Base-by-base conservation (phyloP, 2,329 filamentous ascomycete species). In the Diaporthe destruens region DNA sequence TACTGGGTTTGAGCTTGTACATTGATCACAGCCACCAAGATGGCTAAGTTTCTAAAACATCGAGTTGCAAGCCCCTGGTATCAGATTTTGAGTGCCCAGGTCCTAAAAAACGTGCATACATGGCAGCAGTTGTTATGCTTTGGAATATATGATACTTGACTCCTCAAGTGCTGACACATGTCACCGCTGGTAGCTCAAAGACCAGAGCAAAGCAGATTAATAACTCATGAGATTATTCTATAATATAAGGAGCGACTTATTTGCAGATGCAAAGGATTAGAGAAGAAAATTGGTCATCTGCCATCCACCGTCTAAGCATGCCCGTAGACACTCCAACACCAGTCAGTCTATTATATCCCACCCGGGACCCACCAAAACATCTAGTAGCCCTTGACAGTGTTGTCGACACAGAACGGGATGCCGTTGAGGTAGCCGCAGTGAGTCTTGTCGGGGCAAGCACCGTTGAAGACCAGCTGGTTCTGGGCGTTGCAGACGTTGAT, bases 401-500 rank as follows among this genome's bases (percentile, higher is more conserved):
- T 65, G 51, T 69, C 57, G 25, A 75, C 55, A 36, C 74, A 75
- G 74, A 70, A 75, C 3, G 74, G 74, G 39, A 71, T 74, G n/a
- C 54, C 54, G 29, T 57, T 61, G 1, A 74, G 16, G 29, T 65
- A 69, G 23, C 44, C 54, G 23, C 74, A 75, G 74, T 75, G 74
- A 20, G 69, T 68, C 18, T 57, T 65, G 2, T 25, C 32, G 14
- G 72, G 72, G 72, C 74, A 75, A 16, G 5, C n/a, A 12, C 74
- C 74, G 47, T 75, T 75, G 54, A 72, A 55, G 39, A 74, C 47
- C 18, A 72, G 57, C 67, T 75, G 72, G 70, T 74, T 59, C 74
- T 72, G 66, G 6, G 44, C 6, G 55, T 74, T 73, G 72, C 74
- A 75, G 44, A 75, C 72, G 42, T 72, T 25, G 55, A 75, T 75